Evolutionary conservation across 73 alveolate species (phyloP), one percentile per base, ranked within the genome.

Genomic region (Stentor roeselii): DNA sequence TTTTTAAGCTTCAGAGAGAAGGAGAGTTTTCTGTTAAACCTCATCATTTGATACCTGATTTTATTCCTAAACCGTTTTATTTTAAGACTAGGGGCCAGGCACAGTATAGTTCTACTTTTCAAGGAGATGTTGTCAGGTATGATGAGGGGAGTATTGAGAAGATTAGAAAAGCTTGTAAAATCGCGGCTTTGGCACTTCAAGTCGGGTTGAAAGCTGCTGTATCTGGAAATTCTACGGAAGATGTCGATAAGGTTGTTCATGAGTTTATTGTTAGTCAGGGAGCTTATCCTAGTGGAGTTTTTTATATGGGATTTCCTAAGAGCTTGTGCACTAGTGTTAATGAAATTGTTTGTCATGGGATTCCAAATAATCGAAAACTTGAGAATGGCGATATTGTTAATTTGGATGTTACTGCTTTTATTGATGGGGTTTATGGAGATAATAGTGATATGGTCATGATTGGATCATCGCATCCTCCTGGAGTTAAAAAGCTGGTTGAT

Each of bases 301-400:
- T 92, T 86, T 97, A 87, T 86, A 83, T 84, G 93, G 94, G 92
- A 60, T 97, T 97, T 86, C 99, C 99, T 27, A 95, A 95, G 84
- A 85, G 95, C 84, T 98, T 94, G 3, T 97, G 99, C 88, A 92
- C 98, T 3, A 84, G 94, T 35, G 98, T 94, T 4, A 95, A 95
- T 89, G 99, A 96, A 82, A 98, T 95, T 0, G 90, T 95, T 0
- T 92, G 98, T 84, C 99, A 89, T 86, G 99, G 99, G 36, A 89
- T 95, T 38, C 99, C 99, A 36, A 95, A 95, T 82, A 78, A 59
- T 35, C 83, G 98, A 50, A 93, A 95, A n/a, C 85, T 96, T 14
- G 89, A 90, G 39, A 85, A 88, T 83, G 98, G 98, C 15, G 99
- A 96, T 76, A 86, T 88, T 84, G 86, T 94, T 3, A 96, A 95